Evolutionary conservation across 306 rosid species (phyloP).

Genomic region (Betula pendula): DNA sequence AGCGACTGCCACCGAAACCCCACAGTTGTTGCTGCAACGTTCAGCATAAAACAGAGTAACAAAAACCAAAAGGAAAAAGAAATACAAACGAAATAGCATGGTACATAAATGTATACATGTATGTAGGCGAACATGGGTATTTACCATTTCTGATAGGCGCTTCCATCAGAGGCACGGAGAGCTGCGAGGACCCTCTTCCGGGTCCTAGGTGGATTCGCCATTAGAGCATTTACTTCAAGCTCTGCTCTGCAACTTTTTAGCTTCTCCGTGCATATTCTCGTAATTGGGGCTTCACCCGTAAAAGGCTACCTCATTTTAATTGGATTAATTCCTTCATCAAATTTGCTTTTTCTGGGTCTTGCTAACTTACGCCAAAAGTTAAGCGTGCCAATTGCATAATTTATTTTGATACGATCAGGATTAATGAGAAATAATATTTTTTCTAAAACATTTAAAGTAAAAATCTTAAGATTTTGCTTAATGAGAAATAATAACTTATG

Average conservation of each 20-base stretch:
- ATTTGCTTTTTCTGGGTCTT: background rate
- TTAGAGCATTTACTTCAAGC: conserved; percentile 27
- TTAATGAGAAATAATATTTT: too few relatives aligned
- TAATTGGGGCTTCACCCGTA: too few relatives aligned
- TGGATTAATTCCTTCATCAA: too few relatives aligned
- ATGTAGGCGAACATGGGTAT: background rate
- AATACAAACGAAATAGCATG: background rate
- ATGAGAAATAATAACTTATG: too few relatives aligned
- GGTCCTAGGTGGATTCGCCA: conserved; percentile 39
- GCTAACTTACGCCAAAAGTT: background rate
- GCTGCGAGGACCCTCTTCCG: conserved; percentile 46
- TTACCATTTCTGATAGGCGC: conserved; percentile 61
- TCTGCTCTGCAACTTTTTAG: conserved; percentile 12
- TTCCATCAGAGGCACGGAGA: conserved; percentile 60
- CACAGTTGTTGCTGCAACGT: conserved; percentile 43
- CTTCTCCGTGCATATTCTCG: background rate
- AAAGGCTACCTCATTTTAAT: too few relatives aligned
- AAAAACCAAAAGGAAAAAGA: background rate
- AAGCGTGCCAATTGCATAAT: too few relatives aligned
- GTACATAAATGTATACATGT: background rate
- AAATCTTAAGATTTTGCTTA: too few relatives aligned
- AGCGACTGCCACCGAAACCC: conserved; percentile 43
- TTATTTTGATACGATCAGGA: background rate
- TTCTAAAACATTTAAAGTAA: too few relatives aligned
- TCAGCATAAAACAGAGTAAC: background rate